Conservation (phyloP, 768 basidiomycete species). For the Auricularia sp. region DNA sequence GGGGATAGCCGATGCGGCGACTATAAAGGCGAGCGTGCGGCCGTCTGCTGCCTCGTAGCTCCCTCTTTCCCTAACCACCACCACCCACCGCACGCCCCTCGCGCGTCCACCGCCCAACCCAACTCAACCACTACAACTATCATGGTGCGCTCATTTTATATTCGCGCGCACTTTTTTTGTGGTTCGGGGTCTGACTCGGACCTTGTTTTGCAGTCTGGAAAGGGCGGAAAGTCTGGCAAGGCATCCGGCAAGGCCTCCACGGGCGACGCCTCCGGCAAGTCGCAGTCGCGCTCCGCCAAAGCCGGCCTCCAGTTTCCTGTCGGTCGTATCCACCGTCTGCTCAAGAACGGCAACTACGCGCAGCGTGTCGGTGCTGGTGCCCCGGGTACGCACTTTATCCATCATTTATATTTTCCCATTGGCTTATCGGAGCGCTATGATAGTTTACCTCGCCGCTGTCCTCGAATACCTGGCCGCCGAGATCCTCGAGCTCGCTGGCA, state of each 20-base stretch:
- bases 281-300: conserved; percentile 56
- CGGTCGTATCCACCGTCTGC: conserved; percentile 68
- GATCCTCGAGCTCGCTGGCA: conserved; percentile 77
- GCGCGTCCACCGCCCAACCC: too few species aligned
- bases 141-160: background rate
- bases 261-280: conserved; percentile 30
- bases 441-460: conserved; percentile 77
- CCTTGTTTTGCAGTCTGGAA: conserved; percentile 33
- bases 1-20: conserved; percentile 9
- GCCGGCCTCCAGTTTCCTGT: conserved; percentile 68
- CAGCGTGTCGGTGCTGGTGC: conserved; percentile 62
- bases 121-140: too few species aligned
- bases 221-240: conserved; percentile 39
- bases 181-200: background rate
- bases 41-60: background rate
- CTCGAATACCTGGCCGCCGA: conserved; percentile 83
- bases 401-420: background rate
- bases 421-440: background rate
- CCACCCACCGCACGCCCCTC: too few species aligned
- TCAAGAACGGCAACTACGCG: conserved; percentile 66
- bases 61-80: too few species aligned
- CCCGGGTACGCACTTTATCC: conserved; percentile 33
- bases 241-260: conserved; percentile 22
- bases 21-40: conserved; percentile 22
- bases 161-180: conserved; percentile 4